Evolutionary conservation across 768 basidiomycete species (phyloP).

Genomic region (Cyathus striatus): DNA sequence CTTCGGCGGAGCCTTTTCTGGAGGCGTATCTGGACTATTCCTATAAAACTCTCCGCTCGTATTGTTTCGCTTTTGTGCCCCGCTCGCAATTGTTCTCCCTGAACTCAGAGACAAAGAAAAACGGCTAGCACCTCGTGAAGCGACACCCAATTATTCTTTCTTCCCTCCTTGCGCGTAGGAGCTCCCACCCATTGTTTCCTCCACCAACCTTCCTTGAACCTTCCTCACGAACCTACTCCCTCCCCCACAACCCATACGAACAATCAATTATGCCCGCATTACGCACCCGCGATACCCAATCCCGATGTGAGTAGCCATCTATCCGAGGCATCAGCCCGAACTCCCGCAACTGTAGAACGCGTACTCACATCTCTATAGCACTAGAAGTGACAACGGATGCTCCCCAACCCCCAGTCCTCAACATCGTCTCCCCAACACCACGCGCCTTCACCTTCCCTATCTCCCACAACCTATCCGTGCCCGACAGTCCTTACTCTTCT

Average conservation of each 20-base stretch:
- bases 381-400: too few species aligned
- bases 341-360: too few species aligned
- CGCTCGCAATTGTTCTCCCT: conserved; percentile 62
- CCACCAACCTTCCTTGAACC: conserved; percentile 18
- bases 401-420: conserved; percentile 46
- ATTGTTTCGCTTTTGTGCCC: conserved; percentile 60
- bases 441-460: conserved; percentile 69
- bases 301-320: conserved; percentile 32
- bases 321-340: conserved; percentile 51
- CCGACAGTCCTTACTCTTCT: conserved; percentile 68
- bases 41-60: conserved; percentile 51
- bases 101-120: conserved; percentile 45
- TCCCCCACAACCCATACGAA: conserved; percentile 21
- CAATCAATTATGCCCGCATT: conserved; percentile 67
- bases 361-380: too few species aligned
- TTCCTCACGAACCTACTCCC: conserved; percentile 21
- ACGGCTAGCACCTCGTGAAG: conserved; percentile 32
- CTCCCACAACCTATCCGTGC: conserved; percentile 51
- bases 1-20: conserved; percentile 32
- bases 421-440: conserved; percentile 66
- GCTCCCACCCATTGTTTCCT: conserved; percentile 24
- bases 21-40: conserved; percentile 18
- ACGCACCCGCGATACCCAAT: conserved; percentile 72
- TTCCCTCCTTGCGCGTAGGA: conserved; percentile 28
- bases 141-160: conserved; percentile 46